Evolutionary conservation across 768 basidiomycete genomes (phyloP), one percentile per base, ranked within the genome.

Genomic region (Boletus sp.): DNA sequence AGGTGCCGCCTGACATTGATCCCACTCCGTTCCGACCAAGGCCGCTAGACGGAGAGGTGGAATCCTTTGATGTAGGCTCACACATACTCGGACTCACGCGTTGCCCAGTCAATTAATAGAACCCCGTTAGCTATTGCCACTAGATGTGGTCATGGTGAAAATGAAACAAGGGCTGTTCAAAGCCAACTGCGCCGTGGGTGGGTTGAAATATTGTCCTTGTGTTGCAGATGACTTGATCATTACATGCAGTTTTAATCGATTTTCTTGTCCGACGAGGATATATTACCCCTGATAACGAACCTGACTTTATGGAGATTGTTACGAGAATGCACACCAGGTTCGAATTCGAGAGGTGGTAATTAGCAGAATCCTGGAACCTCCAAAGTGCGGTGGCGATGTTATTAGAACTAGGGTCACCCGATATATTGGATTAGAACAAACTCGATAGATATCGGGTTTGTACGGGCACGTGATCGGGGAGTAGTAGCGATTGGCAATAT

Each of bases 1-100:
- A 72, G 45, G 79, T 97, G 21, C 93, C 92, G 0, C 57, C 73
- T 6, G 72, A 70, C 32, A 57, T 67, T 65, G 83, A 72, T 58
- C 65, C 79, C 17, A 69, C 74, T 14, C 70, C 77, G 17, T 82
- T 88, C 58, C 74, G 76, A 44, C 92, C 91, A 7, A 77, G 77
- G 48, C 92, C 94, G 0, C 75, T 82, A 21, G 97, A 99, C 60
- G 94, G 92, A 25, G 97, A 99, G 67, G 97, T 97, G 2, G 94
- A 97, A 66, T 86, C 81, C 1, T 99, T 99, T 61, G 83, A 93
- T 75, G 94, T 93, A 51, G 49, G 78, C 63, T 9, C 13, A 3
- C 43, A 39, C 11, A 46, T 47, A 5, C 30, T 3, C 37, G n/a
- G 23, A 39, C 21, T 51, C 8, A 48, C 3, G 25, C 15, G 25